Conservation (phyloP, 225 moss, liverwort and hornwort species). For the Pseudisothecium myosuroides region DNA sequence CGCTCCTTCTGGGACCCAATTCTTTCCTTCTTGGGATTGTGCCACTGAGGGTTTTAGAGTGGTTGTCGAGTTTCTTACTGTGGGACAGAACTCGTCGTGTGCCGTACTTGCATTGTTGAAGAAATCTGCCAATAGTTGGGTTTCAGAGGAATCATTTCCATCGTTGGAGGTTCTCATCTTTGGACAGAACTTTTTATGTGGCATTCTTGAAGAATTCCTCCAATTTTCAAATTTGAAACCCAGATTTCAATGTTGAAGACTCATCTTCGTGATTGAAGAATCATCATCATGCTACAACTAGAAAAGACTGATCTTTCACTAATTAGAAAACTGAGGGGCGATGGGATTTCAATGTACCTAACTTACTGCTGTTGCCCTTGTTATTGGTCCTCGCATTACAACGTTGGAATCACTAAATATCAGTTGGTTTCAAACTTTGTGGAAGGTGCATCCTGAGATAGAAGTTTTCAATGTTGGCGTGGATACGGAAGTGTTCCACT, state of each 20-base stretch:
- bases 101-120: not conserved
- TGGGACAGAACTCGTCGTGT: not conserved
- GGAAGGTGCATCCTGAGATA: not conserved
- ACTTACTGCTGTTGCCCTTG: not conserved
- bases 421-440: not conserved
- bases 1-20: not conserved
- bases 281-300: not conserved
- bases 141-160: not conserved
- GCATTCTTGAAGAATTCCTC: not conserved
- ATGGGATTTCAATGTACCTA: not conserved
- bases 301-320: not conserved
- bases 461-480: not conserved
- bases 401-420: not conserved
- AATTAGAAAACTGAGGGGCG: not conserved
- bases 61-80: not conserved
- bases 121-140: not conserved
- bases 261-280: not conserved
- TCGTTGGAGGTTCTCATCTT: not conserved
- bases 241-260: not conserved
- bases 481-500: no score
- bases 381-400: not conserved
- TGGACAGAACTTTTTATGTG: not conserved
- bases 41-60: not conserved
- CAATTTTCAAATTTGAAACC: not conserved
- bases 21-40: not conserved